phyloP scores from a whole-genome alignment of 257 asterid species.

The Dorcoceras hygrometricum region DNA sequence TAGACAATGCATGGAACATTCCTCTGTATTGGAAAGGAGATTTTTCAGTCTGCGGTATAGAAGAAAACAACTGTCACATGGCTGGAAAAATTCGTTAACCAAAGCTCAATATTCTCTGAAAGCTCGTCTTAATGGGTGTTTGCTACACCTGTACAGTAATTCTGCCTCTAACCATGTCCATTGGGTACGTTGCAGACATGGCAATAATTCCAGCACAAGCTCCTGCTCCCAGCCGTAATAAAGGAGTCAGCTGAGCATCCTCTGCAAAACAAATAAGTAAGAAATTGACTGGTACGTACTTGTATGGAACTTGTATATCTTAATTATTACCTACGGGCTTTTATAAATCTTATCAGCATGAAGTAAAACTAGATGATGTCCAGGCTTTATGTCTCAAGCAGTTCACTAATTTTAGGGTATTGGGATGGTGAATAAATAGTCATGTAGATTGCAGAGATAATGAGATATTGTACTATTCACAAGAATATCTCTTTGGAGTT shows the following conservation, averaged over 20 bases:
- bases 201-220: conserved; percentile 99
- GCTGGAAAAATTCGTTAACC: background rate
- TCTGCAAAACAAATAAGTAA: conserved; percentile 43
- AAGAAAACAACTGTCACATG: conserved; percentile 18
- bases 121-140: conserved; percentile 5
- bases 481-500: too few species aligned
- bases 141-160: conserved; percentile 81
- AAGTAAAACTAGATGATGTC: conserved; percentile 4
- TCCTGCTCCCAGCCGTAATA: conserved; percentile 94
- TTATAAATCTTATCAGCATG: conserved; percentile 7
- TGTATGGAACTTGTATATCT: conserved; percentile 12
- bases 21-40: conserved; percentile 95
- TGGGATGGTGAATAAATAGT: background rate
- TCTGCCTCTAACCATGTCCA: conserved; percentile 99
- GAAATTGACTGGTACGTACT: conserved; percentile 14
- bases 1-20: conserved; percentile 87
- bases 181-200: conserved; percentile 98
- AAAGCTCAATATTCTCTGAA: background rate
- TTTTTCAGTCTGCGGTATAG: conserved; percentile 65
- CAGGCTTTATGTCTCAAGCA: background rate
- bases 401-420: background rate
- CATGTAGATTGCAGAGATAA: conserved; percentile 1
- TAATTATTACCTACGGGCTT: background rate
- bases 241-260: conserved; percentile 84
- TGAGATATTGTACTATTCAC: background rate